Percentiles rank a stretch among this genome's conserved stretches.
These are phyloP conservation scores for Malassezia yamatoensis DNA, from an alignment of 1,284 basidiomycete genomes.

Conservation along the genomic window DNA sequence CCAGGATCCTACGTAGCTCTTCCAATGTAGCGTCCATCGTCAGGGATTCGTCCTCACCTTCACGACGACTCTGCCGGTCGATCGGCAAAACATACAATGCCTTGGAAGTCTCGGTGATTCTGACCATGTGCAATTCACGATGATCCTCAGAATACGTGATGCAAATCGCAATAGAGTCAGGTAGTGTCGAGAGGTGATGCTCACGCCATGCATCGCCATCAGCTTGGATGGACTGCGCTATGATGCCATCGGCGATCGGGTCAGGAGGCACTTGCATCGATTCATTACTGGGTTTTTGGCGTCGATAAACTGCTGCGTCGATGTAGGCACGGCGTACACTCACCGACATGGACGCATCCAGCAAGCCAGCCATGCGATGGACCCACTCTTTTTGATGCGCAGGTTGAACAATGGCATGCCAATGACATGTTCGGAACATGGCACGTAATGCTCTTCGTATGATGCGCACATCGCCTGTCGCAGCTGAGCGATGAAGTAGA, in stretches of 20 bases:
- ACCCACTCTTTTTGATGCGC: not conserved
- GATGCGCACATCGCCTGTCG: constrained; percentile 4
- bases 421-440: not conserved
- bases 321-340: constrained; percentile 11
- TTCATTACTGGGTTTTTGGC: not conserved
- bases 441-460: constrained; percentile 4
- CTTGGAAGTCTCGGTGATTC: constrained; percentile 44
- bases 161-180: not conserved
- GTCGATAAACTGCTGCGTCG: constrained; percentile 1
- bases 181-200: not conserved
- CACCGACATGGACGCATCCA: constrained; percentile 8
- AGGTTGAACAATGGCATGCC: not conserved
- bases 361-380: not conserved
- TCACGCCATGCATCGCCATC: not conserved
- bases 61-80: constrained; percentile 64
- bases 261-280: not conserved
- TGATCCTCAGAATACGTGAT: constrained; percentile 65
- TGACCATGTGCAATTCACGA: constrained; percentile 70
- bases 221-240: not conserved
- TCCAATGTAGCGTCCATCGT: constrained; percentile 63
- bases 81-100: constrained; percentile 69
- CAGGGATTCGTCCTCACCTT: constrained; percentile 61
- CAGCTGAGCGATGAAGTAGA: not conserved
- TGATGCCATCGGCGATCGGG: too few relatives aligned
- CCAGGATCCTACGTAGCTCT: constrained; percentile 70